phyloP scores from a whole-genome alignment of 2,329 filamentous ascomycete genomes.

The Neopestalotiopsis sp. region DNA sequence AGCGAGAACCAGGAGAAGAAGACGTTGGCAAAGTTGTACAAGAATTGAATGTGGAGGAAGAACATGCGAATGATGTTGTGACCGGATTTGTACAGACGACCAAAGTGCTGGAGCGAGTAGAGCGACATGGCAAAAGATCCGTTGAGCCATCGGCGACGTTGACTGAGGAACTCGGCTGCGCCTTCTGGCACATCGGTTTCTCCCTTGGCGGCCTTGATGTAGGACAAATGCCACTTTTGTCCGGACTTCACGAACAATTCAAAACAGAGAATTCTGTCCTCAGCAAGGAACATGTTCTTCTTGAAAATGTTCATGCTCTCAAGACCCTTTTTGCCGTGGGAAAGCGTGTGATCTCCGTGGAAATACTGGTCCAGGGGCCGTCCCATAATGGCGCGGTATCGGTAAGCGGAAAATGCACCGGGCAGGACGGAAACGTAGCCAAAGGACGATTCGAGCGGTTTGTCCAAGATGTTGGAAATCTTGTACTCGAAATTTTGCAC shows the following conservation, averaged over 20 bases:
- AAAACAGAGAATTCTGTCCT: conserved; percentile 99
- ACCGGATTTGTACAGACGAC: conserved; percentile 97
- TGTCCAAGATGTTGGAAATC: conserved; percentile 99
- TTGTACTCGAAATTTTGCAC: conserved; percentile 99
- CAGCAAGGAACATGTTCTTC: conserved; percentile 99
- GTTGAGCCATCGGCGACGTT: conserved; percentile 98
- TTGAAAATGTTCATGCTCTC: conserved; percentile 99
- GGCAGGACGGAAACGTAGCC: conserved; percentile 98
- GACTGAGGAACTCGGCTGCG: conserved; percentile 94
- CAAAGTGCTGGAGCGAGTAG: conserved; percentile 98
- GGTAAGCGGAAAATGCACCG: conserved; percentile 97
- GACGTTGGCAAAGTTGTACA: conserved; percentile 92
- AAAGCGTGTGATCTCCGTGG: conserved; percentile 97
- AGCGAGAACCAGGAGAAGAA: conserved; percentile 88
- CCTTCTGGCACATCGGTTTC: conserved; percentile 99
- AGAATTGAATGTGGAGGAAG: conserved; percentile 94
- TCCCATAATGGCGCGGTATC: conserved; percentile 98
- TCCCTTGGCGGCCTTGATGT: conserved; percentile 98
- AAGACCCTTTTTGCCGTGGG: conserved; percentile 98
- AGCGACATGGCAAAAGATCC: conserved; percentile 97
- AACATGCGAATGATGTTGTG: conserved; percentile 99
- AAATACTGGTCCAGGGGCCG: conserved; percentile 98
- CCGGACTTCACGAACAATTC: conserved; percentile 98
- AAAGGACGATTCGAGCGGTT: conserved; percentile 95
- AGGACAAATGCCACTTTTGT: conserved; percentile 98